Base-by-base conservation (phyloP, 495 filamentous ascomycete species). In the Lasiosphaeria miniovina region DNA sequence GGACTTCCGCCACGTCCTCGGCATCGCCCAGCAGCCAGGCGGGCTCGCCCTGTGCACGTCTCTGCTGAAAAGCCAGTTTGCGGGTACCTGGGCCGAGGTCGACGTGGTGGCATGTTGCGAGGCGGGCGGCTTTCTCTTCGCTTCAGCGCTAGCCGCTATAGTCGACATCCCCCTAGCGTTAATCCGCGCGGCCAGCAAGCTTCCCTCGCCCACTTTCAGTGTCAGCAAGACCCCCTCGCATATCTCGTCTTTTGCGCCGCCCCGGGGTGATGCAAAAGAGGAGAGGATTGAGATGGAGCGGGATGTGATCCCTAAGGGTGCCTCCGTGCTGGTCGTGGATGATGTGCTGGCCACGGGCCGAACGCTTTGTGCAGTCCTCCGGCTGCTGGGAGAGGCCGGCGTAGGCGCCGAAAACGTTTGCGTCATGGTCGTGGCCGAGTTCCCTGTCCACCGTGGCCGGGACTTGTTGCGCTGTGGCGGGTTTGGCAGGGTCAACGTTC, bases 271-370 rank as follows among this genome's bases (percentile, higher is more conserved):
- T 61, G 59, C 62, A 49, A 65, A 65, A 57, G 74, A 75, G 68
- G 73, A 73, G 61, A 61, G 61, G 49, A 77, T 88, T 12, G 83
- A 86, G 70, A 81, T 88, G 66, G 73, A 75, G 33, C 66, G 65
- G 56, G 73, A 75, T 70, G 68, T 75, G 49, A 59, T 87, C 52
- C 73, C 74, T 4, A 68, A 17, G 45, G 78, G 71, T 32, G 72
- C 71, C 15, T 75, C 75, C 49, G 80, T 88, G 15, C 71, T 87
- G 59, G 77, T 88, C 6, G 76, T 88, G 49, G 84, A 88, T 68
- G 85, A 88, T 73, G 84, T 86, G 56, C 79, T 88, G 62, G 77
- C 84, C 40, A 83, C 82, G 35, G 85, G 84, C 54, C 60, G 75
- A 63, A 88, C 84, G 54, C 79, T 87, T 65, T 84, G 77, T 69